A percentile compares a stretch with the other conserved stretches of the same genome.
These are phyloP conservation scores for Xerocomus cyaneibrunnescens DNA, from an alignment of 1,284 basidiomycete genomes.

Conservation along the genomic window DNA sequence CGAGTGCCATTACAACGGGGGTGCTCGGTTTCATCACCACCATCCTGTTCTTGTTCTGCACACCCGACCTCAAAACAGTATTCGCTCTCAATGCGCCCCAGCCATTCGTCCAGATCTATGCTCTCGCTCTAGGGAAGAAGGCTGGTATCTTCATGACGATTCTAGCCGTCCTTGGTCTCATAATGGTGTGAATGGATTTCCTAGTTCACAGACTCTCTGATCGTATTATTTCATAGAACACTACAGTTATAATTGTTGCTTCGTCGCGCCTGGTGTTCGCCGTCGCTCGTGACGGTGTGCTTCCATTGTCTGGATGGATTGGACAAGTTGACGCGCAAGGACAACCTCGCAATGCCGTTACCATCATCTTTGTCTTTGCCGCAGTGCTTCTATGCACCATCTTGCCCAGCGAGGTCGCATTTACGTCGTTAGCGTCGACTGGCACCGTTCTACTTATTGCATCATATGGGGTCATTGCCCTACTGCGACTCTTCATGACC, in stretches of 20 bases:
- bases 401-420: conserved; percentile 82
- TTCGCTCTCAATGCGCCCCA: conserved; percentile 79
- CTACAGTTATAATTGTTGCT: conserved; percentile 79
- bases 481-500: conserved; percentile 71
- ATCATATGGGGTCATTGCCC: conserved; percentile 75
- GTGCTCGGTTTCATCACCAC: conserved; percentile 71
- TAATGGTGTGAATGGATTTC: conserved; percentile 53
- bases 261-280: conserved; percentile 84
- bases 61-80: conserved; percentile 70
- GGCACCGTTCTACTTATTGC: conserved; percentile 80
- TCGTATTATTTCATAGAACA: conserved; percentile 53
- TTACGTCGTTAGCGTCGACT: conserved; percentile 82
- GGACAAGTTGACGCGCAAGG: conserved; percentile 65
- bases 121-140: conserved; percentile 73
- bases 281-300: conserved; percentile 84
- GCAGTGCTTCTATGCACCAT: conserved; percentile 77
- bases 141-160: conserved; percentile 82
- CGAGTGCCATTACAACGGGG: conserved; percentile 72
- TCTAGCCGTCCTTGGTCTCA: conserved; percentile 74
- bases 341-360: conserved; percentile 79
- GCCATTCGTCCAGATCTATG: conserved; percentile 85
- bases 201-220: neutral
- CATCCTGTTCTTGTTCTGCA: conserved; percentile 85
- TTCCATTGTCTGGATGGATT: conserved; percentile 80
- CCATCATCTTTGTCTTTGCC: conserved; percentile 76